Percentiles rank a stretch among this genome's conserved stretches.
Conservation (phyloP, 2,329 filamentous ascomycete genomes). For the Orbilia quercus region DNA sequence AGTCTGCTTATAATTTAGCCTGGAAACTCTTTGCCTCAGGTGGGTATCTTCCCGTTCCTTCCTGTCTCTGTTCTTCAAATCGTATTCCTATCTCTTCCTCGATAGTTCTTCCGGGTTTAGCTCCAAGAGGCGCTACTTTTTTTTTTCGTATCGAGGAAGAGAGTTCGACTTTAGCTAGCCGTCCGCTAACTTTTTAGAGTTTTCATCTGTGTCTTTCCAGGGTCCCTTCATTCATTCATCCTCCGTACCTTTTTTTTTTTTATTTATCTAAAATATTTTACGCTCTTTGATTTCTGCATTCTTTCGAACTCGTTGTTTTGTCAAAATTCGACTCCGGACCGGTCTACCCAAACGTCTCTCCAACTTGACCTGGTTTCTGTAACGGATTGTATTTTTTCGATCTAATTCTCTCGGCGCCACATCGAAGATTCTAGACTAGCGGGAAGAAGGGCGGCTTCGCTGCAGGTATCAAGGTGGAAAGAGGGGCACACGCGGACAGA, state of each 20-base stretch:
- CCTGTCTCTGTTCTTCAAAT: neutral
- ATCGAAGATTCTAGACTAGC: conserved; percentile 6
- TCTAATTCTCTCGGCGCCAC: neutral
- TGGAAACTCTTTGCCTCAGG: neutral
- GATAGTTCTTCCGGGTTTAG: neutral
- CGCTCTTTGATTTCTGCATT: too few relatives aligned
- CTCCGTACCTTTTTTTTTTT: neutral
- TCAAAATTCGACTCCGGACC: too few relatives aligned
- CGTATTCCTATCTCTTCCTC: neutral
- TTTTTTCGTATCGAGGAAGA: neutral
- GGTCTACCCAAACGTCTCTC: neutral
- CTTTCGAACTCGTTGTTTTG: too few relatives aligned
- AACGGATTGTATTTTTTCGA: neutral
- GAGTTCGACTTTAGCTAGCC: neutral
- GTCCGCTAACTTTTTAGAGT: conserved; percentile 3
- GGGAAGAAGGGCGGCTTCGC: neutral
- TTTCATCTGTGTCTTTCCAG: neutral
- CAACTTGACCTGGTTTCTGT: neutral
- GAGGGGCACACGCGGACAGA: conserved; percentile 1
- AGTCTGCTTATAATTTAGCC: neutral
- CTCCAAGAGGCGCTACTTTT: neutral
- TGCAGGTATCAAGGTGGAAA: neutral
- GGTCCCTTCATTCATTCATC: neutral
- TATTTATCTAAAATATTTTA: too few relatives aligned
- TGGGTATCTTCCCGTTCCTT: neutral